phyloP scores from a whole-genome alignment of 1,139 yeast genomes.

The Zygosaccharomyces pseudobailii region DNA sequence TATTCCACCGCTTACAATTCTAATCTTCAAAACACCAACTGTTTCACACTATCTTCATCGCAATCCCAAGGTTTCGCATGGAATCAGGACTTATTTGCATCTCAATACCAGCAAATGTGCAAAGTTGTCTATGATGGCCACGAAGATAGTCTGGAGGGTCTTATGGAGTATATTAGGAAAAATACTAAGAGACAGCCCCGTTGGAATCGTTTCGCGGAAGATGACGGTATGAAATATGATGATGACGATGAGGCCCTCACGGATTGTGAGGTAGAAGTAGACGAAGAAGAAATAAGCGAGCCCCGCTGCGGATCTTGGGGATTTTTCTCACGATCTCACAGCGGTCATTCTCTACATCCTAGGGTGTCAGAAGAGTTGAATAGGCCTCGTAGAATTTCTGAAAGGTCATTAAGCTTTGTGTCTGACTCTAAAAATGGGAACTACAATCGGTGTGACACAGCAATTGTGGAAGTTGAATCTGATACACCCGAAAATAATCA shows the following conservation, averaged over 20 bases:
- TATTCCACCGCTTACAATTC: constrained; percentile 18
- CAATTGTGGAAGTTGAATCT: constrained; percentile 20
- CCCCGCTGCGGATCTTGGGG: constrained; percentile 2
- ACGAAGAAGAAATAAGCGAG: constrained; percentile 2
- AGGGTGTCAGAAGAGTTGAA: constrained; percentile 15
- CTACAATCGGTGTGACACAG: constrained; percentile 16
- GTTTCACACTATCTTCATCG: constrained; percentile 23
- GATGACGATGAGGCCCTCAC: constrained; percentile 15
- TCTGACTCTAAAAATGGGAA: constrained; percentile 28
- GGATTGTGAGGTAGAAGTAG: constrained; percentile 9
- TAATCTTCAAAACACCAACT: constrained; percentile 8
- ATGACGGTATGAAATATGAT: constrained; percentile 3
- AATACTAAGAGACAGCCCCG: constrained; percentile 1
- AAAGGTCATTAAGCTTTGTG: constrained; percentile 24
- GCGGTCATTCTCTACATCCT: constrained; percentile 7
- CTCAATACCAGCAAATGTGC: constrained; percentile 32
- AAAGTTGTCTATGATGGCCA: constrained; percentile 31
- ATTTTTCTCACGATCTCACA: constrained; percentile 3
- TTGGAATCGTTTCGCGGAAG: constrained; percentile 3
- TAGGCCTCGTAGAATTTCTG: constrained; percentile 28
- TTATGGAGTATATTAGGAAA: constrained; percentile 10
- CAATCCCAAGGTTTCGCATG: constrained; percentile 32
- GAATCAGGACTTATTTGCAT: constrained; percentile 33
- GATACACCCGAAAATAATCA: constrained; percentile 24
- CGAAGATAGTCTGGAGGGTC: constrained; percentile 22